Conservation (phyloP, 345 rosid species). For the Gossypium thurberi region DNA sequence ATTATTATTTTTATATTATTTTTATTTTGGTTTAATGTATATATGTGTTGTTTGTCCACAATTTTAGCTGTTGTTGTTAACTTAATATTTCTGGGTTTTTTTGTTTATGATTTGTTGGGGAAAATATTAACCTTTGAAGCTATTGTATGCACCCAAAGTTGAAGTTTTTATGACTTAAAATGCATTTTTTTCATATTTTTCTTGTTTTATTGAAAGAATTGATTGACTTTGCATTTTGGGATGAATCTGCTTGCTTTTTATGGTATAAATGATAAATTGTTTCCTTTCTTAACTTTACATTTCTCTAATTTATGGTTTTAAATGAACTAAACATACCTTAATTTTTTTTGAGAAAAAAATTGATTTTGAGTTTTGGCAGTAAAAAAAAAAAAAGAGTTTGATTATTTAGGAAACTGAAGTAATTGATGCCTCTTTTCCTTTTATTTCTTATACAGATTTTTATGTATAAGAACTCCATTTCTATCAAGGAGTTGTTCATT, state of each 20-base stretch:
- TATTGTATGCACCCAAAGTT: neutral
- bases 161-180: neutral
- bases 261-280: neutral
- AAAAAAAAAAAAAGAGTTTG: neutral
- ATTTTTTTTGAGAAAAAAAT: neutral
- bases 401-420: neutral
- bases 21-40: neutral
- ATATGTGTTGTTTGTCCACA: neutral
- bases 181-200: neutral
- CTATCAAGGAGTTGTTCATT: neutral
- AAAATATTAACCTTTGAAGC: neutral
- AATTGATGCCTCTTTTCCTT: neutral
- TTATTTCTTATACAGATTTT: neutral
- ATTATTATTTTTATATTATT: neutral
- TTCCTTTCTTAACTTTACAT: neutral
- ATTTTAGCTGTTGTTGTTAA: neutral
- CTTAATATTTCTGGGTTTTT: neutral
- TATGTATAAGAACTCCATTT: neutral
- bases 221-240: neutral
- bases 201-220: neutral
- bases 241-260: conserved; percentile 5
- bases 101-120: neutral
- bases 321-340: neutral
- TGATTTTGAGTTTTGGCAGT: neutral
- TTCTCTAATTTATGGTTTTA: neutral